A percentile compares a stretch with the other conserved stretches of the same genome.
Conservation (phyloP, 2,329 filamentous ascomycete genomes). For the Ascochyta pisi region DNA sequence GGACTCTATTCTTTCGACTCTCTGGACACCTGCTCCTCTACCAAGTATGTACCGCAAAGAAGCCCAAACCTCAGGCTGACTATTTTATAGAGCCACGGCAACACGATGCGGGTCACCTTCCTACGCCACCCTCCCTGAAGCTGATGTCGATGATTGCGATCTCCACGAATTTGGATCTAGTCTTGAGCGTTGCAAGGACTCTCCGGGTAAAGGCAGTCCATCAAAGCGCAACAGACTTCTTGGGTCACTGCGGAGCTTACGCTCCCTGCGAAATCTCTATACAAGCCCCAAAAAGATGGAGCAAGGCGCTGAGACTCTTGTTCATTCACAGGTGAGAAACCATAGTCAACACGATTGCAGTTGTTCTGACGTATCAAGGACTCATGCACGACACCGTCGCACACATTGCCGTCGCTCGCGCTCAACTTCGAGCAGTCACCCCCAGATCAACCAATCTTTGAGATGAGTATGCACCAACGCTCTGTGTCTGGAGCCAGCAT, state of each 20-base stretch:
- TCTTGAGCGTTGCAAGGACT: slow-evolving; percentile 16
- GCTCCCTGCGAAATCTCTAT: slow-evolving; percentile 33
- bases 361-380: slow-evolving; percentile 2
- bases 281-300: slow-evolving; percentile 29
- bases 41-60: slow-evolving; percentile 2
- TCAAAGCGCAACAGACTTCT: slow-evolving; percentile 38
- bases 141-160: not conserved
- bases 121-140: not conserved
- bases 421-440: slow-evolving; percentile 39
- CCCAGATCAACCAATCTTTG: slow-evolving; percentile 34
- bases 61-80: not conserved
- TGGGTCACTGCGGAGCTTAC: slow-evolving; percentile 38
- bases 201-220: slow-evolving; percentile 31
- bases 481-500: slow-evolving; percentile 21
- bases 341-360: not conserved
- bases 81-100: not conserved
- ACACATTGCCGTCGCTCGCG: slow-evolving; percentile 28
- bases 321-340: not conserved
- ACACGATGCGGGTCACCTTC: not conserved
- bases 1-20: slow-evolving; percentile 33
- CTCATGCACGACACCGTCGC: not conserved
- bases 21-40: slow-evolving; percentile 1
- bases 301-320: not conserved
- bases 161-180: slow-evolving; percentile 25
- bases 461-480: slow-evolving; percentile 7